Conservation (phyloP, 495 filamentous ascomycete species). For the Aspergillus haitiensis region DNA sequence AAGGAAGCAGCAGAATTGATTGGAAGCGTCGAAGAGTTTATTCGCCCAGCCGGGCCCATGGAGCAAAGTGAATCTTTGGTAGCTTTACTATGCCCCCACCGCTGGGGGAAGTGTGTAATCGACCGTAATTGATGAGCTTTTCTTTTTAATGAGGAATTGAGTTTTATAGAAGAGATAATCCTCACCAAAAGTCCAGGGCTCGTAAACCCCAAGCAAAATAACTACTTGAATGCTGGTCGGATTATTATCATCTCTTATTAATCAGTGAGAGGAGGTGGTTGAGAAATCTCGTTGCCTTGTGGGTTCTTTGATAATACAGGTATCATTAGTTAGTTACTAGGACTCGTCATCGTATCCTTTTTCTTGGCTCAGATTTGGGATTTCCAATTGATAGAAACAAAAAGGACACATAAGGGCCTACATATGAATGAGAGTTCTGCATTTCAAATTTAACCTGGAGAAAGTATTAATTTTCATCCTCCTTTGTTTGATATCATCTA, state of each 20-base stretch:
- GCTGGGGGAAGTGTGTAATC: not conserved
- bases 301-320: conserved; percentile 15
- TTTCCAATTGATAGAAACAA: not conserved
- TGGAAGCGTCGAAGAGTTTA: not conserved
- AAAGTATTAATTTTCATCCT: not conserved
- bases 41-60: not conserved
- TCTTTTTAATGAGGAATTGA: not conserved
- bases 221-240: no score
- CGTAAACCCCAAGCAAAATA: no score
- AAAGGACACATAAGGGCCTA: not conserved
- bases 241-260: no score
- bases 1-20: no score
- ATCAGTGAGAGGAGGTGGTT: no score
- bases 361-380: conserved; percentile 8
- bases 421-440: not conserved
- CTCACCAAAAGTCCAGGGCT: no score
- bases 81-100: not conserved
- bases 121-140: not conserved
- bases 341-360: conserved; percentile 12
- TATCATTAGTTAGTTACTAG: conserved; percentile 1
- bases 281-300: conserved; percentile 15
- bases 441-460: no score
- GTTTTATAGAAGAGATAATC: no score
- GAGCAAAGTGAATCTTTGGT: conserved; percentile 2
- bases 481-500: not conserved